phyloP scores from a whole-genome alignment of 805 yeast genomes.

The Saturnispora gosingensis region DNA sequence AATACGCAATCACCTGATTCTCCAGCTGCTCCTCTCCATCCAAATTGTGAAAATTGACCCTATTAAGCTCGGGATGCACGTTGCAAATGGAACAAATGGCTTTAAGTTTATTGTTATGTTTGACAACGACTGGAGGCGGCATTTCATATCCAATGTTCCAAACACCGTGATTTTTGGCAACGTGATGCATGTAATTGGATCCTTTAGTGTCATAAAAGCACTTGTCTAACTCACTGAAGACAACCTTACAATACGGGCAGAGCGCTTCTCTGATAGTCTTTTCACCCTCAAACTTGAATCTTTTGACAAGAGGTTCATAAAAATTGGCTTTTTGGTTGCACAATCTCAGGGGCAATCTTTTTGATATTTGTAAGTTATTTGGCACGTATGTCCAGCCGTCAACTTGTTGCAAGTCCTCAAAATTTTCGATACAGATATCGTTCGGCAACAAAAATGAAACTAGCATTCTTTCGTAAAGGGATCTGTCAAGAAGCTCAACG shows the following conservation, averaged over 20 bases:
- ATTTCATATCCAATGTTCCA: slow-evolving; percentile 23
- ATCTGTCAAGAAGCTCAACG: not conserved
- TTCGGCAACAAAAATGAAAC: not conserved
- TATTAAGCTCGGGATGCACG: not conserved
- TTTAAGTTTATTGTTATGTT: not conserved
- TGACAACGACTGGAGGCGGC: slow-evolving; percentile 19
- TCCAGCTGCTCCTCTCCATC: not conserved
- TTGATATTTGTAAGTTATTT: not conserved
- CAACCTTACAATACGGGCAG: slow-evolving; percentile 24
- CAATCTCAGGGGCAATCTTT: slow-evolving; percentile 8
- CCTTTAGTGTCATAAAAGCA: slow-evolving; percentile 20
- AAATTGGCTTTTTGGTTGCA: slow-evolving; percentile 6
- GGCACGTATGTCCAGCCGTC: not conserved
- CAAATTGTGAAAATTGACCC: not conserved
- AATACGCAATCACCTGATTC: not conserved
- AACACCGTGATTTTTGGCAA: slow-evolving; percentile 26
- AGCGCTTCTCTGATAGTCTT: slow-evolving; percentile 20
- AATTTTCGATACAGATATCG: not conserved
- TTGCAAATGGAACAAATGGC: not conserved
- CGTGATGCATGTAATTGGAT: slow-evolving; percentile 25
- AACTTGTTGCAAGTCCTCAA: not conserved
- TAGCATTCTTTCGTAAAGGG: not conserved
- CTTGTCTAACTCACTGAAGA: not conserved
- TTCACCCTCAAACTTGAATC: slow-evolving; percentile 11
- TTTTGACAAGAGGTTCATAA: slow-evolving; percentile 16